Evolutionary conservation across 2,329 filamentous ascomycete genomes (phyloP).

Genomic region (Exophiala spinifera): DNA sequence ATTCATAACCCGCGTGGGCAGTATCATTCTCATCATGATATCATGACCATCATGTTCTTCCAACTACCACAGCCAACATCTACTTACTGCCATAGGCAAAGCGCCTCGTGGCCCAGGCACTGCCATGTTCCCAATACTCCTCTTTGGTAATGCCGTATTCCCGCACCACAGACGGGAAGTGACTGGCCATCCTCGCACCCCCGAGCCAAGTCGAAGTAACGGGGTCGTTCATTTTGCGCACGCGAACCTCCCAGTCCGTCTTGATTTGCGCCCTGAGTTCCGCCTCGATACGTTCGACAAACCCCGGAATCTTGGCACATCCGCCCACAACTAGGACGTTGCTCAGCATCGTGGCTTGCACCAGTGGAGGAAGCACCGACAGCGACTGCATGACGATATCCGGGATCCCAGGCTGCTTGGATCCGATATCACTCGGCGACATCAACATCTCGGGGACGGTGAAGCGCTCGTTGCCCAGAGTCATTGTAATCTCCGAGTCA

Average conservation of each 20-base stretch:
- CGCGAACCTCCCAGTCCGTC: slow-evolving; percentile 73
- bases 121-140: slow-evolving; percentile 87
- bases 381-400: slow-evolving; percentile 81
- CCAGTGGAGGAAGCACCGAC: slow-evolving; percentile 68
- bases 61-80: too few species aligned
- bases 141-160: slow-evolving; percentile 74
- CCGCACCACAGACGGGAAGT: slow-evolving; percentile 61
- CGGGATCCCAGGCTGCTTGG: slow-evolving; percentile 77
- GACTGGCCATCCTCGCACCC: slow-evolving; percentile 68
- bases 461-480: slow-evolving; percentile 89
- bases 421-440: slow-evolving; percentile 77
- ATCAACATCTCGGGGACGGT: slow-evolving; percentile 86
- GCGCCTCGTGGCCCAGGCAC: slow-evolving; percentile 68
- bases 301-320: slow-evolving; percentile 74
- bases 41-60: too few species aligned
- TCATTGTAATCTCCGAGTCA: slow-evolving; percentile 73
- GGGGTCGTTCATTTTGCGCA: slow-evolving; percentile 68
- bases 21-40: too few species aligned
- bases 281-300: slow-evolving; percentile 69
- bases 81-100: slow-evolving; percentile 45
- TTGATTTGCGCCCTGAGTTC: slow-evolving; percentile 71
- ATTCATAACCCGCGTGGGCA: too few species aligned
- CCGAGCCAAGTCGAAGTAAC: slow-evolving; percentile 82
- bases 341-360: slow-evolving; percentile 79
- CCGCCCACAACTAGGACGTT: slow-evolving; percentile 90